These are phyloP conservation scores for Nakazawaea laoshanensis DNA, from an alignment of 805 yeast species.

Conservation along the genomic window DNA sequence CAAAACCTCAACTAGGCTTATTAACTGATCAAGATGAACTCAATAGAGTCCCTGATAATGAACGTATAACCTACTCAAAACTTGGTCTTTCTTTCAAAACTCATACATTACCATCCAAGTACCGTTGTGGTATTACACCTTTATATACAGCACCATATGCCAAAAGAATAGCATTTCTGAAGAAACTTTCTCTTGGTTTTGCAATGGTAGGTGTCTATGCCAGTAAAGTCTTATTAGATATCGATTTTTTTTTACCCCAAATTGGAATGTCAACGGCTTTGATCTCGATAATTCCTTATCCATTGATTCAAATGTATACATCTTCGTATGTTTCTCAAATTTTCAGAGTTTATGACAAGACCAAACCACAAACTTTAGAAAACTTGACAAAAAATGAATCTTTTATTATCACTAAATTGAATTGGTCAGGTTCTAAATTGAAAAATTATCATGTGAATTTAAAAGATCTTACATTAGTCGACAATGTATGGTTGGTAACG, in stretches of 20 bases:
- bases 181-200: slow-evolving; percentile 54
- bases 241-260: slow-evolving; percentile 43
- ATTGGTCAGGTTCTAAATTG: slow-evolving; percentile 56
- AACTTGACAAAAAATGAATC: slow-evolving; percentile 54
- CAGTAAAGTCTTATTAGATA: slow-evolving; percentile 47
- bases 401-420: slow-evolving; percentile 59
- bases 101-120: slow-evolving; percentile 36
- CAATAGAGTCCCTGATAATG: too few species aligned
- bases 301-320: slow-evolving; percentile 47
- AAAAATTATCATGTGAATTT: slow-evolving; percentile 55
- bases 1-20: not conserved
- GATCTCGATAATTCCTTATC: slow-evolving; percentile 44
- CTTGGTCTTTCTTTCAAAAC: slow-evolving; percentile 21
- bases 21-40: slow-evolving; percentile 4
- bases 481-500: slow-evolving; percentile 34
- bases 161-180: slow-evolving; percentile 52
- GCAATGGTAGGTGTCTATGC: slow-evolving; percentile 53
- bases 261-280: slow-evolving; percentile 33
- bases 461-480: slow-evolving; percentile 32
- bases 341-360: slow-evolving; percentile 58
- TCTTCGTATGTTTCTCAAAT: slow-evolving; percentile 64
- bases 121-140: slow-evolving; percentile 50
- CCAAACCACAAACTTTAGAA: slow-evolving; percentile 57
- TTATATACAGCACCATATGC: slow-evolving; percentile 58
- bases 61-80: too few species aligned